phyloP scores from a whole-genome alignment of 495 filamentous ascomycete genomes.

The Penicillium macrosclerotiorum region DNA sequence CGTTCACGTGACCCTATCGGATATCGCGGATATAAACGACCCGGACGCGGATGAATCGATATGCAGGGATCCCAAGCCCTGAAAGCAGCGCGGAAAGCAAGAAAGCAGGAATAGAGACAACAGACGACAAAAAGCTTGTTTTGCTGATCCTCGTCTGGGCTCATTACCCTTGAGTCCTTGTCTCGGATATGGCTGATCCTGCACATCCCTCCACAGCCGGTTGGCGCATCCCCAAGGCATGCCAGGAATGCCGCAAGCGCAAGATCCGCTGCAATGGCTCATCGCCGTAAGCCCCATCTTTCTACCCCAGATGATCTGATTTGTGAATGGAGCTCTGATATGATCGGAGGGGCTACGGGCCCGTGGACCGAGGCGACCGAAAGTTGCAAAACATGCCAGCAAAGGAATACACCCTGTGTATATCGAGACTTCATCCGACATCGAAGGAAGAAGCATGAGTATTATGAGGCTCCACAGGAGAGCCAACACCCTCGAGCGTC shows the following conservation, averaged over 20 bases:
- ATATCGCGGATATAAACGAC: constrained; percentile 22
- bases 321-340: too few relatives aligned
- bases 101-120: too few relatives aligned
- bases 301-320: too few relatives aligned
- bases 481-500: constrained; percentile 10
- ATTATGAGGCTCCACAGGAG: constrained; percentile 5
- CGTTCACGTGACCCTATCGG: constrained; percentile 17
- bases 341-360: too few relatives aligned
- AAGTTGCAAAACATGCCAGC: constrained; percentile 41
- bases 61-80: too few relatives aligned
- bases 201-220: constrained; percentile 16
- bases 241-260: constrained; percentile 43
- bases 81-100: constrained; percentile 9
- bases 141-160: too few relatives aligned
- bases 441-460: constrained; percentile 36
- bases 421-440: constrained; percentile 43
- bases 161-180: too few relatives aligned
- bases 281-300: constrained; percentile 38
- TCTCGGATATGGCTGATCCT: constrained; percentile 30
- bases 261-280: constrained; percentile 46
- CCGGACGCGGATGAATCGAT: constrained; percentile 18
- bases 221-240: constrained; percentile 44
- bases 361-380: too few relatives aligned
- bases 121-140: too few relatives aligned
- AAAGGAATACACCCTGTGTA: constrained; percentile 33